phyloP scores from a whole-genome alignment of 2,329 filamentous ascomycete genomes.

The Diaporthe amygdali region DNA sequence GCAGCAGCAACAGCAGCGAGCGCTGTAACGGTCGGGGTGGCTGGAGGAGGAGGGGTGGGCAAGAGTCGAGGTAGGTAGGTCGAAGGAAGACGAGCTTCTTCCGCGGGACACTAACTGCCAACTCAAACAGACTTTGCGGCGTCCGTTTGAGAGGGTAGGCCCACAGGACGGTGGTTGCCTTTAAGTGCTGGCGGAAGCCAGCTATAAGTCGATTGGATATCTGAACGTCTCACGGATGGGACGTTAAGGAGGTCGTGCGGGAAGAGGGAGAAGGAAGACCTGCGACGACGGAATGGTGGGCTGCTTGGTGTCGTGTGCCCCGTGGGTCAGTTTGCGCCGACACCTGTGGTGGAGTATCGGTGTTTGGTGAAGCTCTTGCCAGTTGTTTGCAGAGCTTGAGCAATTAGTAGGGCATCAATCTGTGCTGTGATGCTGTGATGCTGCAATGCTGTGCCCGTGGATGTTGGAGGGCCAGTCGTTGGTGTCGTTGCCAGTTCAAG shows the following conservation, averaged over 20 bases:
- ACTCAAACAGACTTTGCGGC: slow-evolving; percentile 94
- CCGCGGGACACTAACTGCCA: slow-evolving; percentile 96
- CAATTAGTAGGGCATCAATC: background rate
- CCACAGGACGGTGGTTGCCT: slow-evolving; percentile 73
- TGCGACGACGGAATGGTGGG: slow-evolving; percentile 88
- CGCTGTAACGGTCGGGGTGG: slow-evolving; percentile 28
- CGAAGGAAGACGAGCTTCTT: slow-evolving; percentile 48
- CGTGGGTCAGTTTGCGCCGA: slow-evolving; percentile 73
- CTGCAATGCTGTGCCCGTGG: background rate
- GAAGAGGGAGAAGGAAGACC: slow-evolving; percentile 82
- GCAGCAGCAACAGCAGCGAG: slow-evolving; percentile 30
- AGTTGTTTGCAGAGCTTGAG: background rate
- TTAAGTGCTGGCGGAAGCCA: slow-evolving; percentile 84
- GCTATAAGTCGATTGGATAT: slow-evolving; percentile 63
- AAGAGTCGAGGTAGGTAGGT: slow-evolving; percentile 17
- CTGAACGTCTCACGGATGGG: slow-evolving; percentile 69
- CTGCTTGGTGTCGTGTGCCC: slow-evolving; percentile 60
- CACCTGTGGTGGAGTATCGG: slow-evolving; percentile 83
- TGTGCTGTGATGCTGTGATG: background rate
- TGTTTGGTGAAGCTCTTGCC: slow-evolving; percentile 42
- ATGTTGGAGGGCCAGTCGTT: background rate
- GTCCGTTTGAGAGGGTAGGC: slow-evolving; percentile 97
- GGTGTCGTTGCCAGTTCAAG: background rate
- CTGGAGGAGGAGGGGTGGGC: slow-evolving; percentile 29
- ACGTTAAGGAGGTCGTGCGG: slow-evolving; percentile 92